Conservation (phyloP, 768 basidiomycete genomes). For the Mycena kentingensis region DNA sequence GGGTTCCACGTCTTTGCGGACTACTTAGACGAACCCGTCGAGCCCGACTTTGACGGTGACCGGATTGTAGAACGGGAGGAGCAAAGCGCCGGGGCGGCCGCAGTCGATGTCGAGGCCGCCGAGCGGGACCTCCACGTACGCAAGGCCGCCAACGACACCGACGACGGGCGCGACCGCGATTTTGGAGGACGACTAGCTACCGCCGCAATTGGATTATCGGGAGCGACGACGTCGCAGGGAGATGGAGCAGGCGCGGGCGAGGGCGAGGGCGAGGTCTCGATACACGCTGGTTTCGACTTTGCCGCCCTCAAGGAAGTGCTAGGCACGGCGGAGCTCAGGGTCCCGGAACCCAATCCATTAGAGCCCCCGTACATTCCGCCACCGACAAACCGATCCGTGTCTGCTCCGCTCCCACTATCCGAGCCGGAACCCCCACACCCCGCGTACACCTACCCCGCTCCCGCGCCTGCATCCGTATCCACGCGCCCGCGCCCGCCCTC, state of each 20-base stretch:
- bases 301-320: constrained; percentile 75
- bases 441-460: constrained; percentile 1
- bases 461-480: constrained; percentile 13
- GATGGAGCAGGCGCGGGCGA: constrained; percentile 30
- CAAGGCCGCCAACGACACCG: constrained; percentile 31
- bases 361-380: constrained; percentile 36
- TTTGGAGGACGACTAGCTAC: constrained; percentile 62
- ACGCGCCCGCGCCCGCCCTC: constrained; percentile 25
- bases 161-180: constrained; percentile 29
- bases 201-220: constrained; percentile 64
- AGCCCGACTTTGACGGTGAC: constrained; percentile 76
- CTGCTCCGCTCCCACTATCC: constrained; percentile 36
- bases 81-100: constrained; percentile 34
- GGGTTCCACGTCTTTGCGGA: constrained; percentile 95
- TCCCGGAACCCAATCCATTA: constrained; percentile 30
- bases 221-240: constrained; percentile 30
- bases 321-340: constrained; percentile 53
- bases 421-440: not conserved
- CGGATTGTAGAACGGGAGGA: constrained; percentile 67
- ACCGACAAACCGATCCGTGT: constrained; percentile 43
- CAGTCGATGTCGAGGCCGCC: constrained; percentile 54
- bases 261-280: constrained; percentile 56
- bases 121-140: constrained; percentile 40
- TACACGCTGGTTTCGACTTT: constrained; percentile 85
- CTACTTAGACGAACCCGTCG: constrained; percentile 95